phyloP scores from a whole-genome alignment of 495 filamentous ascomycete genomes.

The Penicillium lividum region DNA sequence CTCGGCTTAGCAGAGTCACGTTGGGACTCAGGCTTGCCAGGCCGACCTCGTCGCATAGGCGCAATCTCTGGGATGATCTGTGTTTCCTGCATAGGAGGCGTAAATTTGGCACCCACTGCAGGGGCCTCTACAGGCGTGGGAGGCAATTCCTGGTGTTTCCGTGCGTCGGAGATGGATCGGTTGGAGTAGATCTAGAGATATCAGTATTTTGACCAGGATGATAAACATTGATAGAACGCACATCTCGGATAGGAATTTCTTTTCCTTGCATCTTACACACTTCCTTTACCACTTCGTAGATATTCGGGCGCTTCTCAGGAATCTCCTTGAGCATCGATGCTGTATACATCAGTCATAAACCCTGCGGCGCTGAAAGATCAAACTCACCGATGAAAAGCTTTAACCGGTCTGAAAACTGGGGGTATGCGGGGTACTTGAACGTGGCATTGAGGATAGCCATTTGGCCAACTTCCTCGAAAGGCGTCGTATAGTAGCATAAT shows the following conservation, averaged over 20 bases:
- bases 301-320: conserved; percentile 80
- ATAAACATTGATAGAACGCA: conserved; percentile 44
- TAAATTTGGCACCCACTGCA: conserved; percentile 69
- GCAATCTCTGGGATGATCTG: conserved; percentile 84
- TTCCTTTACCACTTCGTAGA: conserved; percentile 88
- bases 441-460: conserved; percentile 97
- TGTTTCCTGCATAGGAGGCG: conserved; percentile 63
- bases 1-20: conserved; percentile 59
- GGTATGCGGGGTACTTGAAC: conserved; percentile 88
- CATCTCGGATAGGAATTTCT: conserved; percentile 89
- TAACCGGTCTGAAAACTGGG: conserved; percentile 82
- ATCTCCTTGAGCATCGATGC: conserved; percentile 89
- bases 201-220: conserved; percentile 16
- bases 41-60: conserved; percentile 90
- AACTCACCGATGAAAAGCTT: conserved; percentile 87
- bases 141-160: conserved; percentile 63
- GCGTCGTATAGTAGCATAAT: conserved; percentile 98
- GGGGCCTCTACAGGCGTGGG: conserved; percentile 56
- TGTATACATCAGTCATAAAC: conserved; percentile 33
- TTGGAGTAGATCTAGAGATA: conserved; percentile 74
- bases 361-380: not conserved
- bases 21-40: conserved; percentile 54
- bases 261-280: conserved; percentile 85
- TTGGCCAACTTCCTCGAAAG: conserved; percentile 96
- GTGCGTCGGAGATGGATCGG: conserved; percentile 62